Percentiles rank a stretch among this genome's conserved stretches.
Evolutionary conservation across 2,329 filamentous ascomycete genomes (phyloP).

Genomic region (Macroventuria anomochaeta): DNA sequence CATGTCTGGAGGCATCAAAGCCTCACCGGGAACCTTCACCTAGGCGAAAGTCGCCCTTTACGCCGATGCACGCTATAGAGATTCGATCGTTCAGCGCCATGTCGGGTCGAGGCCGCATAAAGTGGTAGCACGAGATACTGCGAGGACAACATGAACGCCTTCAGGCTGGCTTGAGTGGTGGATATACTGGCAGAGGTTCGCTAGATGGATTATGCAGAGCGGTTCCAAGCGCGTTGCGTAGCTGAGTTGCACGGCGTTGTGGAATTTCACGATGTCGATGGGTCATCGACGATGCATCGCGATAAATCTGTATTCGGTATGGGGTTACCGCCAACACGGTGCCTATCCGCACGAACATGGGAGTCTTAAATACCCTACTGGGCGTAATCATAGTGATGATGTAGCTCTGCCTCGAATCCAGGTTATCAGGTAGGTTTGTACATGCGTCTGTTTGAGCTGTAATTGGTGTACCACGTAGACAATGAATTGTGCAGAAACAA

Average conservation of each 20-base stretch:
- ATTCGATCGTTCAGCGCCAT: not conserved
- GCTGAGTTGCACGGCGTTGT: not conserved
- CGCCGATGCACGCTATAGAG: not conserved
- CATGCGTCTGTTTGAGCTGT: not conserved
- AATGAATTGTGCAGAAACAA: not conserved
- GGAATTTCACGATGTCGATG: not conserved
- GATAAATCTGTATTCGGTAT: not conserved
- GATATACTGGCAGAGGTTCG: not conserved
- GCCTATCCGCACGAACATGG: not conserved
- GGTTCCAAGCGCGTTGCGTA: not conserved
- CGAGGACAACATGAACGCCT: not conserved
- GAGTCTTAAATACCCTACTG: too few relatives aligned
- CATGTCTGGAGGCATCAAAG: not conserved
- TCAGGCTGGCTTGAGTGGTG: not conserved
- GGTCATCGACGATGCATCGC: slow-evolving; percentile 3
- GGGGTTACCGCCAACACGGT: not conserved
- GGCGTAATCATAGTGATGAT: not conserved
- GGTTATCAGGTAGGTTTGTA: not conserved
- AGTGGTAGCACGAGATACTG: not conserved
- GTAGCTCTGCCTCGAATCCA: not conserved
- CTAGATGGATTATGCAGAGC: not conserved
- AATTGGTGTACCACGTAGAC: not conserved
- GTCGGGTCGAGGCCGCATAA: not conserved
- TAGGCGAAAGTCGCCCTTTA: not conserved
- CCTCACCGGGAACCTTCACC: not conserved